Evolutionary conservation across 2,329 filamentous ascomycete species (phyloP), one percentile per base, ranked within the genome.

Genomic region (Paraphoma sp.): DNA sequence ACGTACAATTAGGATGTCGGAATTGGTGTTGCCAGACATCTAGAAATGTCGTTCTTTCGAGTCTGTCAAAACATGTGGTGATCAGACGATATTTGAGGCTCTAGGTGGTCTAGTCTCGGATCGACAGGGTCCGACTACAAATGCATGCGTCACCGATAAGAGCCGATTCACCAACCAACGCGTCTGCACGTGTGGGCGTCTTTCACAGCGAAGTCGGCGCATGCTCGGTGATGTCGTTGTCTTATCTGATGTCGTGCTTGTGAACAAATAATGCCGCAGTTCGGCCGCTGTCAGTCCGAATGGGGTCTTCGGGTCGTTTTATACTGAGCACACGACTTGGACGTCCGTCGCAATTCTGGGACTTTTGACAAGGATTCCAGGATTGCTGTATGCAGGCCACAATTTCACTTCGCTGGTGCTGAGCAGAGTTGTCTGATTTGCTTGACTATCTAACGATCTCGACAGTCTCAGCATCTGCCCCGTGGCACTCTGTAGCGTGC

Each of bases 1-100:
- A 79, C 82, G 74, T 75, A 86, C 85, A 55, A 86, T 72, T 73
- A 85, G 81, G 52, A 87, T 85, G 64, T 87, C 84, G 6, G 79
- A 79, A 66, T 82, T 83, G 18, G 80, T 84, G 42, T 75, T 76
- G 48, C 69, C 68, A 47, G 73, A 71, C 73, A 76, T 76, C n/a
- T 53, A 61, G 43, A 45, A 43, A 23, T 2, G 23, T 5, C n/a
- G 28, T 36, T 44, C n/a, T 16, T 3, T 40, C n/a, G 12, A n/a
- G 46, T 48, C 14, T 36, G 46, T 18, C 12, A 31, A 23, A 17
- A 38, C 45, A 12, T 18, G 10, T 11, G 4, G n/a, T 29, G 10
- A 16, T 50, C 48, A 50, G 18, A 31, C 48, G 48, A 43, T 46
- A 11, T 50, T 50, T 50, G 38, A 42, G 36, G 40, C 14, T 41